Percentiles rank a stretch among this genome's conserved stretches.
These are phyloP conservation scores for Fistulina hepatica DNA, from an alignment of 1,284 basidiomycete species.

Conservation along the genomic window DNA sequence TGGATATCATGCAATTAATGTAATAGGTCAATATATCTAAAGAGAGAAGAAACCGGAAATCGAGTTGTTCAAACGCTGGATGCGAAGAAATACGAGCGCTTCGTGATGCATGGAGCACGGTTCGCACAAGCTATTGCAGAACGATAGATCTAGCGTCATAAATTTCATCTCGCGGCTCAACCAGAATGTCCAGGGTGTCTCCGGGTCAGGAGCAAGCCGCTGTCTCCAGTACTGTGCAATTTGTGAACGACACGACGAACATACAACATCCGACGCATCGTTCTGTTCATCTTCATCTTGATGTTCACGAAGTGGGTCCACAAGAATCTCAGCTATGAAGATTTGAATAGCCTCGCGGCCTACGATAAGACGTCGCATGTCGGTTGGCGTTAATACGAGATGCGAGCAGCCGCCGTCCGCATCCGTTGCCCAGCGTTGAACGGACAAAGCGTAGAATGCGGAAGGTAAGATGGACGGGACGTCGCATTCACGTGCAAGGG, in stretches of 20 bases:
- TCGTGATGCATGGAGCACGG: slow-evolving; percentile 8
- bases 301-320: slow-evolving; percentile 16
- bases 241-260: slow-evolving; percentile 9
- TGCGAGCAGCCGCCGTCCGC: slow-evolving; percentile 24
- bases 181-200: slow-evolving; percentile 18
- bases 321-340: slow-evolving; percentile 15
- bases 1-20: no score
- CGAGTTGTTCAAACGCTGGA: slow-evolving; percentile 6
- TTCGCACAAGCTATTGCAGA: slow-evolving; percentile 10
- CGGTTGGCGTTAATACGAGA: slow-evolving; percentile 19
- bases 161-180: slow-evolving; percentile 17
- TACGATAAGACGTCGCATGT: slow-evolving; percentile 23
- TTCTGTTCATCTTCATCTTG: background rate
- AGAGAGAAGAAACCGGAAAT: slow-evolving; percentile 11
- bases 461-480: slow-evolving; percentile 24
- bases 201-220: slow-evolving; percentile 12
- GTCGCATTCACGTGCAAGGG: slow-evolving; percentile 20
- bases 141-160: slow-evolving; percentile 13
- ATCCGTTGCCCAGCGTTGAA: slow-evolving; percentile 20
- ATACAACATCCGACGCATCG: slow-evolving; percentile 1
- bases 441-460: slow-evolving; percentile 26
- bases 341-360: slow-evolving; percentile 25
- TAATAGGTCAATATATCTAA: no score
- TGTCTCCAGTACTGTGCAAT: slow-evolving; percentile 15
- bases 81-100: slow-evolving; percentile 3